Conservation (phyloP, 768 basidiomycete species). For the Russula compacta region DNA sequence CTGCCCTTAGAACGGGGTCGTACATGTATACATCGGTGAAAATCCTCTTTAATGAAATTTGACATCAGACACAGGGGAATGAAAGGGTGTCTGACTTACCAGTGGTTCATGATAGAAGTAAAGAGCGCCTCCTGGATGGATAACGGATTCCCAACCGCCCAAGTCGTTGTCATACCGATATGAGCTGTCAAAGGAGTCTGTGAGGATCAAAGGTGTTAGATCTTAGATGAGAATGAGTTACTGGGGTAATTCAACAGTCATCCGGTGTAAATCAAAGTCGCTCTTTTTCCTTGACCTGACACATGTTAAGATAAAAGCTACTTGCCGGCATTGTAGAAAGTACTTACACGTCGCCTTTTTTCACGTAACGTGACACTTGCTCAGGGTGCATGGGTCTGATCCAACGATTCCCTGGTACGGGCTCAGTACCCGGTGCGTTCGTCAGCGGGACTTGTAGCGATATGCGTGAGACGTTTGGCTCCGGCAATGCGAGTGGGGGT, state of each 20-base stretch:
- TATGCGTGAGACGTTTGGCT: neutral
- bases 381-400: slow-evolving; percentile 4
- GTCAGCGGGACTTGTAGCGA: neutral
- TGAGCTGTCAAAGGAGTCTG: neutral
- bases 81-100: neutral
- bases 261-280: neutral
- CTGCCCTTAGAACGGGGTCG: neutral
- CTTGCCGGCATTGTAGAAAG: neutral
- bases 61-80: neutral
- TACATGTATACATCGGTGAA: slow-evolving; percentile 15
- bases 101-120: slow-evolving; percentile 1
- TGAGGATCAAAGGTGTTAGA: neutral
- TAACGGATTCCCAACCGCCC: neutral
- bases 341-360: slow-evolving; percentile 4
- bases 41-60: neutral
- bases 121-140: slow-evolving; percentile 1
- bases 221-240: neutral
- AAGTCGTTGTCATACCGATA: neutral
- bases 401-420: neutral
- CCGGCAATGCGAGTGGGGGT: neutral
- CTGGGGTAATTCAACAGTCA: neutral
- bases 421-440: neutral
- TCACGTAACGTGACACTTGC: slow-evolving; percentile 9
- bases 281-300: neutral
- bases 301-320: neutral